Base-by-base conservation (phyloP, 805 yeast genomes). In the Candida coquimbonensis region DNA sequence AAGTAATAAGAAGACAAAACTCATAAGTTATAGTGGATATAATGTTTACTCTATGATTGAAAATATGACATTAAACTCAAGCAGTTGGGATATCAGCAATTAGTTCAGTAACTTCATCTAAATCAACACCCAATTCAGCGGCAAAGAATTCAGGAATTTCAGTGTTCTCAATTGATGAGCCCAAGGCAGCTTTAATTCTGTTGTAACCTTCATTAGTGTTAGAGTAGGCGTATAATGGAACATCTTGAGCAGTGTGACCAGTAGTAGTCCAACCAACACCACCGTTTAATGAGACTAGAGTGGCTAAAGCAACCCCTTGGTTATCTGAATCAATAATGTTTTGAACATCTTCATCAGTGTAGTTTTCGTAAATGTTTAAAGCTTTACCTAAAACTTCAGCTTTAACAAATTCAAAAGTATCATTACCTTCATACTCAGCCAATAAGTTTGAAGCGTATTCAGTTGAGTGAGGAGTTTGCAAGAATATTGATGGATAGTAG, bases 211-310 rank as follows among this genome's bases (percentile, higher is more conserved):
- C 62, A 44, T 72, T 69, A 19, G 76, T 78, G 56, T 83, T 82
- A 35, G 88, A 75, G 61, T 81, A 76, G 1, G 83, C 96, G 62
- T 87, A 90, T 41, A 90, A 80, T 59, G 90, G 89, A 38, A 90
- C 96, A 64, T 90, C 98, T 21, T 87, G 96, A 0, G 95, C 96
- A 13, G 95, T 81, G 64, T 90, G 98, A 29, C 96, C 97, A 55
- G 86, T 90, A 0, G 96, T 86, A n/a, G 95, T 75, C 96, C 96
- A 90, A 21, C 96, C 96, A 36, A 88, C 75, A 64, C 85, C 84
- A 0, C 96, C 87, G 47, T 93, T 75, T 14, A 65, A 56, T 2
- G 95, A 83, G 19, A 87, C 72, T 75, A 89, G 73, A 43, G 77
- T 70, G 57, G 83, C 81, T 47, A 88, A 64, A 33, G 72, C 68